phyloP scores from a whole-genome alignment of 306 rosid species.

The Castanea crenata region DNA sequence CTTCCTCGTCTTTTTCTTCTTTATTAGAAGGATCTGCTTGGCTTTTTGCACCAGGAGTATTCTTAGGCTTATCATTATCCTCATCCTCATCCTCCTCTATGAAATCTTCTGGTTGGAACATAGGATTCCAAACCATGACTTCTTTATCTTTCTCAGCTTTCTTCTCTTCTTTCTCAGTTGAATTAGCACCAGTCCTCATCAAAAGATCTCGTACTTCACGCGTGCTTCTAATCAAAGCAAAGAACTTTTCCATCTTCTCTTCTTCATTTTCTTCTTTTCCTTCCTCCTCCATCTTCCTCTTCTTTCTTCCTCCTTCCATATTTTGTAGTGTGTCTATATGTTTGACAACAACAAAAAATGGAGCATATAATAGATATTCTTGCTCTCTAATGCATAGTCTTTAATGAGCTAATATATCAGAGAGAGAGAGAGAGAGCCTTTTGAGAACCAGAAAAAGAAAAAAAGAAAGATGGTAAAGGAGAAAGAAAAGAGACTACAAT shows the following conservation, averaged over 20 bases:
- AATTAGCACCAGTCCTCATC: constrained; percentile 3
- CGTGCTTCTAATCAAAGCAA: constrained; percentile 66
- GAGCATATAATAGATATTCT: neutral
- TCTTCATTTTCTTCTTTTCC: constrained; percentile 47
- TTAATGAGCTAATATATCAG: neutral
- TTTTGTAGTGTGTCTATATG: neutral
- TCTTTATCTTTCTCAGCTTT: neutral
- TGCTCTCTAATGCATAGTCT: neutral
- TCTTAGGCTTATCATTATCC: constrained; percentile 4
- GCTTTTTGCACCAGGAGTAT: neutral
- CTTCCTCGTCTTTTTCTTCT: constrained; percentile 10
- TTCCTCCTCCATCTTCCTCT: constrained; percentile 45
- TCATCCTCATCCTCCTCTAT: constrained; percentile 16
- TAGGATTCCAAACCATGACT: constrained; percentile 57
- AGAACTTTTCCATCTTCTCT: constrained; percentile 61
- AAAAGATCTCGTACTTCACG: constrained; percentile 42
- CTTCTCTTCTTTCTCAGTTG: constrained; percentile 16
- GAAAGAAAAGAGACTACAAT: neutral
- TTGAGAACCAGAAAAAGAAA: no score
- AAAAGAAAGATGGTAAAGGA: neutral
- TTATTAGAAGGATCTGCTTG: constrained; percentile 31
- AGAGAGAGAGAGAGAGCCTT: neutral
- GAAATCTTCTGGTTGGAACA: constrained; percentile 76
- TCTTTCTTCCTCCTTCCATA: constrained; percentile 63
- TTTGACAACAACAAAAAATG: neutral